Percentiles rank a stretch among this genome's conserved stretches.
Conservation (phyloP, 352 stramenopile genomes). For the Globisporangium megalacanthum region DNA sequence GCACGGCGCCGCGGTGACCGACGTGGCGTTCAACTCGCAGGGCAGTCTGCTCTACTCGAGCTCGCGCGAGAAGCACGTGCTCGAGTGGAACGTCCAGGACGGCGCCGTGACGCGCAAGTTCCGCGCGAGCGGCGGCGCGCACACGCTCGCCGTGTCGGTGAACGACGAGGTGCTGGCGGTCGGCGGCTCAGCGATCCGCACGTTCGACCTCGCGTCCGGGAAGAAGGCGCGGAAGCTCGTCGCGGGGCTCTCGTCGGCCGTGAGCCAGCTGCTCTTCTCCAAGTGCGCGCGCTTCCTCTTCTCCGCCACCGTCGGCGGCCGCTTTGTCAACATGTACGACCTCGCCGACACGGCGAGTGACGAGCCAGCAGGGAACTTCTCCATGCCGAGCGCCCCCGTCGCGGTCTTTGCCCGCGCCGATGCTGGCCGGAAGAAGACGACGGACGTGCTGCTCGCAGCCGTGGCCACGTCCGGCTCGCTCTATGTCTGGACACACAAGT, state of each 20-base stretch:
- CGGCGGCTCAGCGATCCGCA: slow-evolving; percentile 58
- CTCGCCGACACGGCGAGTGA: slow-evolving; percentile 49
- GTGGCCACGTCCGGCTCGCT: slow-evolving; percentile 58
- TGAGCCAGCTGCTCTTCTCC: slow-evolving; percentile 71
- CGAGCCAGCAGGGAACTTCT: slow-evolving; percentile 69
- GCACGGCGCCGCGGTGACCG: slow-evolving; percentile 40
- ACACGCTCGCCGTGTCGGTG: slow-evolving; percentile 55
- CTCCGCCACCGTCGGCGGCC: slow-evolving; percentile 56
- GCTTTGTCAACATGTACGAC: slow-evolving; percentile 87
- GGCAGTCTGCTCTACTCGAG: slow-evolving; percentile 63
- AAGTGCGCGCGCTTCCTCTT: slow-evolving; percentile 60
- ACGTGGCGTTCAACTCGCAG: slow-evolving; percentile 69
- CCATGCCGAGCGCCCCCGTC: slow-evolving; percentile 52
- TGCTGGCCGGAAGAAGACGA: slow-evolving; percentile 60
- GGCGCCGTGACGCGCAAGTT: slow-evolving; percentile 59
- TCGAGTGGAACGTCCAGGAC: slow-evolving; percentile 70
- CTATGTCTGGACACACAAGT: slow-evolving; percentile 72
- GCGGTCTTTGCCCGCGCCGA: slow-evolving; percentile 39
- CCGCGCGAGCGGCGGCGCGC: slow-evolving; percentile 46
- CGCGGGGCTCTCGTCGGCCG: slow-evolving; percentile 62
- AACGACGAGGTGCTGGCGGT: slow-evolving; percentile 61
- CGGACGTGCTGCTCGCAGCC: slow-evolving; percentile 51
- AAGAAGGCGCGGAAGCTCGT: slow-evolving; percentile 79
- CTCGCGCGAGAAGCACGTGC: slow-evolving; percentile 67
- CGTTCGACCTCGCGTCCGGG: slow-evolving; percentile 68